phyloP scores from a whole-genome alignment of 805 yeast species.

The Saccharomycopsis oosterbeekiorum region DNA sequence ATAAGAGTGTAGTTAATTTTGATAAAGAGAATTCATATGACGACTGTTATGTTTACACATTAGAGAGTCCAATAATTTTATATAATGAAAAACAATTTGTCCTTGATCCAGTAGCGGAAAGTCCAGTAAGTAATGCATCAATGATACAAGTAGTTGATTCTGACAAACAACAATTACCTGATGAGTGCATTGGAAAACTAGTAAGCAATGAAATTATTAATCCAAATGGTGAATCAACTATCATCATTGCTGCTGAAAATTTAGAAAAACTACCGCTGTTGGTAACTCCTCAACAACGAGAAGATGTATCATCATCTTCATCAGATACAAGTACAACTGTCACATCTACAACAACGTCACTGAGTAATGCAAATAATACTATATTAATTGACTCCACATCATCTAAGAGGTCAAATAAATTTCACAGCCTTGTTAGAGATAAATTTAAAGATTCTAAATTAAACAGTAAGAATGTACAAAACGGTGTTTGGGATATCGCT shows the following conservation, averaged over 20 bases:
- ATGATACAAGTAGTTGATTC: background rate
- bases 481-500: background rate
- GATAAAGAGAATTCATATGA: background rate
- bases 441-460: background rate
- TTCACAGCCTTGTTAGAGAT: background rate
- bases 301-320: background rate
- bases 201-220: background rate
- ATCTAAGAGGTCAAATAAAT: background rate
- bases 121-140: background rate
- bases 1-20: background rate
- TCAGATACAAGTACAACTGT: background rate
- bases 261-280: background rate
- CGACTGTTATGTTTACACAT: background rate
- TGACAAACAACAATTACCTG: background rate
- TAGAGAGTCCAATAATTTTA: background rate
- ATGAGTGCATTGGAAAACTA: background rate
- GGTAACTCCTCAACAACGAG: background rate
- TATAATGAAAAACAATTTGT: background rate
- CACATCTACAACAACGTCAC: background rate
- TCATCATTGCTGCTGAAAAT: background rate
- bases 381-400: background rate
- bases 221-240: background rate
- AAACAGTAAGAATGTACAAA: background rate
- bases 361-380: background rate
- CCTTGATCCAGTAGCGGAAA: background rate